phyloP scores from a whole-genome alignment of 164 flowering plant species.

The Vitis riparia region DNA sequence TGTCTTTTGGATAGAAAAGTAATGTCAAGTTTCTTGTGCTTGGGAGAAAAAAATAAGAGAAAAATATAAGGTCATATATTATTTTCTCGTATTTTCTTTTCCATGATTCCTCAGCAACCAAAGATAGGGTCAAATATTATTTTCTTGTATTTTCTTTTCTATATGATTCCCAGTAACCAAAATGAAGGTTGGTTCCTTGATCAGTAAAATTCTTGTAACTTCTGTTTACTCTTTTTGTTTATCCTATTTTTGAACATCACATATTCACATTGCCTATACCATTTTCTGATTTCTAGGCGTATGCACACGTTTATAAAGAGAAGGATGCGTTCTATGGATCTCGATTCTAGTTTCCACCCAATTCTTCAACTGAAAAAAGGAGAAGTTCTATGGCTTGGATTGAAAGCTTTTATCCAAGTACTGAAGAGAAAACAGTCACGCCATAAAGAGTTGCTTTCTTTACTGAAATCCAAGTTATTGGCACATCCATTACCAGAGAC shows the following conservation, averaged over 20 bases:
- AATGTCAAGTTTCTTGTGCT: too few species aligned
- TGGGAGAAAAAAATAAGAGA: too few species aligned
- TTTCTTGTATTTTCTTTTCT: too few species aligned
- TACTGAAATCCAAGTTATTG: constrained; percentile 42
- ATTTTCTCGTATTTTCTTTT: too few species aligned
- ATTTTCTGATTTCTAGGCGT: constrained; percentile 40
- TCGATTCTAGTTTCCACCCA: constrained; percentile 35
- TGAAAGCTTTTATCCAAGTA: constrained; percentile 60
- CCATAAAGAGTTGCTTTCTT: constrained; percentile 44
- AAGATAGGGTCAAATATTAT: too few species aligned
- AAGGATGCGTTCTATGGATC: constrained; percentile 37
- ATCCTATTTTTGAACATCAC: neutral
- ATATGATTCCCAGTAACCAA: too few species aligned
- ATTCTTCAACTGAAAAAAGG: constrained; percentile 37
- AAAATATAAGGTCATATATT: too few species aligned
- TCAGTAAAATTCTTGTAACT: too few species aligned
- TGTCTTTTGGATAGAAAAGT: too few species aligned
- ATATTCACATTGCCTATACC: neutral
- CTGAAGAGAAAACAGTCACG: constrained; percentile 69
- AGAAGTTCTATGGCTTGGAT: constrained; percentile 87
- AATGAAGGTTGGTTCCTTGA: too few species aligned
- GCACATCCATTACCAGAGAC: constrained; percentile 11
- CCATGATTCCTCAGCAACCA: too few species aligned
- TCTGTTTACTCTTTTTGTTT: too few species aligned
- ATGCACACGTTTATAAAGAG: constrained; percentile 56